Percentiles rank a stretch among this genome's conserved stretches.
Evolutionary conservation across 345 rosid genomes (phyloP).

Genomic region (Excoecaria cochinchinensis): DNA sequence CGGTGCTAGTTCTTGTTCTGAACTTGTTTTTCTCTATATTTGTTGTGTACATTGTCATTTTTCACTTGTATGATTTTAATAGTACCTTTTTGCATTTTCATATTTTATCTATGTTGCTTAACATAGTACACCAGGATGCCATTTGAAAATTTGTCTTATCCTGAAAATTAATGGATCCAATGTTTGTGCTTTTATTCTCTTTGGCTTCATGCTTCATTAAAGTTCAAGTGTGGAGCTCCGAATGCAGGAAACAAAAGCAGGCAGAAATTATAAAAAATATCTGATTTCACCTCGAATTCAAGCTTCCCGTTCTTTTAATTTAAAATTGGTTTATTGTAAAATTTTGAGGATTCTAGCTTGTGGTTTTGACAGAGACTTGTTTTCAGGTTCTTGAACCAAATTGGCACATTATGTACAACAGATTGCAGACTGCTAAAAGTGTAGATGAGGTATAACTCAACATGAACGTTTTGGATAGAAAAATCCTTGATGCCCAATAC

Average conservation of each 20-base stretch:
- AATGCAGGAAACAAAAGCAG: neutral
- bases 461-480: neutral
- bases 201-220: neutral
- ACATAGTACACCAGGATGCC: neutral
- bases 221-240: neutral
- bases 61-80: neutral
- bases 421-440: constrained; percentile 75
- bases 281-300: neutral
- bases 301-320: neutral
- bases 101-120: neutral
- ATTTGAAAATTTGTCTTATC: neutral
- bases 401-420: constrained; percentile 85
- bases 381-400: constrained; percentile 95
- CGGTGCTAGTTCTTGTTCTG: neutral
- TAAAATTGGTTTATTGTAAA: neutral
- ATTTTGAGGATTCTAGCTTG: neutral
- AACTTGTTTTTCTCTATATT: neutral
- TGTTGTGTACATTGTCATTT: neutral
- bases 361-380: constrained; percentile 10
- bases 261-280: neutral
- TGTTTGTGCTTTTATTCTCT: neutral
- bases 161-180: neutral
- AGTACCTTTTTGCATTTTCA: neutral
- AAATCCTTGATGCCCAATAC: neutral
- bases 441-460: constrained; percentile 69